These are phyloP conservation scores for Lycium barbarum DNA, from an alignment of 257 asterid species.

Conservation along the genomic window DNA sequence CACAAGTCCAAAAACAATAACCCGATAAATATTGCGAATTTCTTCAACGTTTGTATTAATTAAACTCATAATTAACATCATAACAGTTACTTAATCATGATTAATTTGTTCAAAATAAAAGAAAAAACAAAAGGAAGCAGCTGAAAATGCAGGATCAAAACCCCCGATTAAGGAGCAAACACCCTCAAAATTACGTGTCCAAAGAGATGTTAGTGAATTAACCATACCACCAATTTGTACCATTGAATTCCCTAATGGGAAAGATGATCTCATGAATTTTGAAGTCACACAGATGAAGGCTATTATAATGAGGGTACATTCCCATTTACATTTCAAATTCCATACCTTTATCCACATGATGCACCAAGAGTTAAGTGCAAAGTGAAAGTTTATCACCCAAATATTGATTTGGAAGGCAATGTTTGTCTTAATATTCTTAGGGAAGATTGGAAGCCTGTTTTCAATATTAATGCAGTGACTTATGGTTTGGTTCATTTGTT, in stretches of 20 bases:
- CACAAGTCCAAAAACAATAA: background rate
- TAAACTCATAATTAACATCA: background rate
- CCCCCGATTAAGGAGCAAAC: conserved; percentile 17
- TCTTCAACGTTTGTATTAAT: background rate
- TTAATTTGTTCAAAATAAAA: background rate
- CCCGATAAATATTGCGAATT: background rate
- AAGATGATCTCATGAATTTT: background rate
- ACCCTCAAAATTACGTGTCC: conserved; percentile 29
- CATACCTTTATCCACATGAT: background rate
- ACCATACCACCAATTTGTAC: background rate
- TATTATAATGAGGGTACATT: background rate
- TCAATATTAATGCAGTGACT: conserved; percentile 79
- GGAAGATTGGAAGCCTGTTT: conserved; percentile 97
- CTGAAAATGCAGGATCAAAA: conserved; percentile 29
- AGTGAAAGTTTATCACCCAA: background rate
- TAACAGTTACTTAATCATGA: background rate
- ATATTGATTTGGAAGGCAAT: background rate
- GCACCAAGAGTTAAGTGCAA: background rate
- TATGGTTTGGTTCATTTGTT: conserved; percentile 86
- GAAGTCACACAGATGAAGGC: background rate
- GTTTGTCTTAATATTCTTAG: conserved; percentile 74
- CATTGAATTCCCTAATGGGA: background rate
- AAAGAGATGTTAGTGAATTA: conserved; percentile 18
- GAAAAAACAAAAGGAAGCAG: conserved; percentile 30
- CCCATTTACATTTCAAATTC: background rate